Evolutionary conservation across 306 rosid genomes (phyloP), one percentile per base, ranked within the genome.

Genomic region (Mucuna pruriens): DNA sequence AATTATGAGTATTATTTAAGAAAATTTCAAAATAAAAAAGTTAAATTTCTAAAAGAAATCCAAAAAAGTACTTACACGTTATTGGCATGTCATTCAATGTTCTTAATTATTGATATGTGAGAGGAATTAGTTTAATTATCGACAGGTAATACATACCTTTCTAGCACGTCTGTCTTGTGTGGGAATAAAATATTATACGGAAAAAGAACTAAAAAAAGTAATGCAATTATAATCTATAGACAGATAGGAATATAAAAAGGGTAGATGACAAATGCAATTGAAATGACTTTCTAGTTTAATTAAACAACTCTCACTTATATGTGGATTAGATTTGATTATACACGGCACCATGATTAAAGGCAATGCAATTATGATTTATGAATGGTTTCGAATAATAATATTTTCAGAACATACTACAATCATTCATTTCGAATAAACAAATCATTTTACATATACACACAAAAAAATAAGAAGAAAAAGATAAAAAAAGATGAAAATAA

Each of bases 201-300:
- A 29, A 26, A 40, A 58, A 82, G 3, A 48, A 9, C 36, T 51
- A 16, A 34, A 62, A 31, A 29, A 36, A 10, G 71, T 66, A 38
- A 39, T 19, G 23, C 23, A 54, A 40, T 38, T 40, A 55, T 15
- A 75, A 33, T 51, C 40, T 6, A 66, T 55, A 26, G 16, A n/a
- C 29, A 25, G 51, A 22, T 19, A 68, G 74, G 51, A 58, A 31
- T 25, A 22, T 9, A 29, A 51, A 55, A 74, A n/a, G 29, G 71
- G 40, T 70, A 78, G 34, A 74, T 33, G 79, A 48, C 42, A 78
- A 49, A 55, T 38, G 31, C 52, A 60, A 61, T 61, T n/a, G 36
- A 61, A 78, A 82, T 7, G 72, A 82, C 61, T 46, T 75, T 75
- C 64, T 31, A 10, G 61, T 79, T 71, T 40, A 7, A 52, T 69